A percentile compares a stretch with the other conserved stretches of the same genome.
These are phyloP conservation scores for Rhizopus delemar DNA, from an alignment of 371 early-diverging fungal genomes.

Conservation along the genomic window DNA sequence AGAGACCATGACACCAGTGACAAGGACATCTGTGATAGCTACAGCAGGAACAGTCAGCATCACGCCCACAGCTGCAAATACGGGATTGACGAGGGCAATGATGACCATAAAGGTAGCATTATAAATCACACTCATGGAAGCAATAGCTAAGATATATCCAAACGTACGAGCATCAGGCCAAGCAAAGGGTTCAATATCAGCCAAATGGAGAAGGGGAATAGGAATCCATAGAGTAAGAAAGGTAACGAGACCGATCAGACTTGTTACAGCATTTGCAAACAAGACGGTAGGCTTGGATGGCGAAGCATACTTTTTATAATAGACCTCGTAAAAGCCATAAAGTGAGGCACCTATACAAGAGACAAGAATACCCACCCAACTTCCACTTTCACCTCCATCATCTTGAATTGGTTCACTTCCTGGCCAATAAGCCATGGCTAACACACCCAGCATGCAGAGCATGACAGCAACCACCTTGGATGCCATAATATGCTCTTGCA, in stretches of 20 bases:
- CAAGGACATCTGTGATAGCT: slow-evolving; percentile 62
- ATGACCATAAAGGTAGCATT: slow-evolving; percentile 80
- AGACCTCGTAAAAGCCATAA: slow-evolving; percentile 72
- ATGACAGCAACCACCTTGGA: slow-evolving; percentile 66
- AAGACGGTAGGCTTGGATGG: slow-evolving; percentile 62
- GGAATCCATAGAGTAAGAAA: slow-evolving; percentile 71
- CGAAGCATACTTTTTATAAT: slow-evolving; percentile 77
- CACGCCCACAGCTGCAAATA: slow-evolving; percentile 81
- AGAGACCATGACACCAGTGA: slow-evolving; percentile 54
- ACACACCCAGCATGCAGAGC: slow-evolving; percentile 70
- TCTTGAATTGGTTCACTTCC: background rate
- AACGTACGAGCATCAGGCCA: slow-evolving; percentile 60
- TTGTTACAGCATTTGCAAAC: slow-evolving; percentile 75
- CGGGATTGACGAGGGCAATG: slow-evolving; percentile 75
- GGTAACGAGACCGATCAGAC: slow-evolving; percentile 64
- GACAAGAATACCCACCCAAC: slow-evolving; percentile 52
- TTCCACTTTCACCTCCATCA: slow-evolving; percentile 8
- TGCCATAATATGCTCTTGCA: slow-evolving; percentile 59
- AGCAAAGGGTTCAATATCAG: slow-evolving; percentile 67
- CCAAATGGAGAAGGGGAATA: slow-evolving; percentile 66
- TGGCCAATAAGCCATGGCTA: slow-evolving; percentile 60
- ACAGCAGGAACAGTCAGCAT: slow-evolving; percentile 83
- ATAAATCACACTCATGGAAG: slow-evolving; percentile 71
- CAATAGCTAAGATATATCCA: slow-evolving; percentile 60
- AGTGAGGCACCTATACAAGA: slow-evolving; percentile 56